phyloP scores from a whole-genome alignment of 768 basidiomycete genomes.

The Symmetrospora coprosmae region DNA sequence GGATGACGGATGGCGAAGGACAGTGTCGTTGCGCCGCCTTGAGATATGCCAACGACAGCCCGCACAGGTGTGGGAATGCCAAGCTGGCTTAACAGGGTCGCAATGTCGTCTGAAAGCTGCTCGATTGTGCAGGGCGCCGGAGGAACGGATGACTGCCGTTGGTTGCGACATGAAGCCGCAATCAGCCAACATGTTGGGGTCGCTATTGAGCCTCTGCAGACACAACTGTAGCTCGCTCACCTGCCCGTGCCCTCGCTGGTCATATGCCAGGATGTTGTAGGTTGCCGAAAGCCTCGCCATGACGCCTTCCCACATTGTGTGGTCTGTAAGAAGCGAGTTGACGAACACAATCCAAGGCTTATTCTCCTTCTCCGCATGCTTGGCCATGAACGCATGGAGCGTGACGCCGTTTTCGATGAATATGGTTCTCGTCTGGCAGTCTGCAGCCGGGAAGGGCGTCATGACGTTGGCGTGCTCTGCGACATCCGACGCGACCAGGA shows the following conservation, averaged over 20 bases:
- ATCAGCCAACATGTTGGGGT: not conserved
- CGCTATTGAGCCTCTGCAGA: not conserved
- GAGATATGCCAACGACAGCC: constrained; percentile 37
- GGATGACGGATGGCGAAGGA: constrained; percentile 34
- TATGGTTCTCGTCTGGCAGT: constrained; percentile 10
- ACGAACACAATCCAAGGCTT: constrained; percentile 34
- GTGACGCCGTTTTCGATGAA: constrained; percentile 17
- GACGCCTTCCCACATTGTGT: constrained; percentile 35
- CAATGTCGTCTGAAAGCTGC: constrained; percentile 34
- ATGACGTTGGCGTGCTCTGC: constrained; percentile 42
- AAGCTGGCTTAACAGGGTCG: constrained; percentile 32
- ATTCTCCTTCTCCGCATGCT: constrained; percentile 21
- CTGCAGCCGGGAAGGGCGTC: constrained; percentile 22
- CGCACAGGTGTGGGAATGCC: constrained; percentile 30
- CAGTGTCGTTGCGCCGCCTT: constrained; percentile 37
- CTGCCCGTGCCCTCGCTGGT: constrained; percentile 37
- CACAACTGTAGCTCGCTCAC: not conserved
- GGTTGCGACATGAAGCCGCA: not conserved
- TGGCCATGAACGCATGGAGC: constrained; percentile 1
- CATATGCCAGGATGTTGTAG: constrained; percentile 36
- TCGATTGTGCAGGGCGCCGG: constrained; percentile 31
- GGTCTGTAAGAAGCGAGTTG: constrained; percentile 37
- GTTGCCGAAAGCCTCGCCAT: constrained; percentile 30
- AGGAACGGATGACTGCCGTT: constrained; percentile 31
- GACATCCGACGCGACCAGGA: constrained; percentile 51